phyloP scores from a whole-genome alignment of 768 basidiomycete genomes.

The Gelatoporia subvermispora region DNA sequence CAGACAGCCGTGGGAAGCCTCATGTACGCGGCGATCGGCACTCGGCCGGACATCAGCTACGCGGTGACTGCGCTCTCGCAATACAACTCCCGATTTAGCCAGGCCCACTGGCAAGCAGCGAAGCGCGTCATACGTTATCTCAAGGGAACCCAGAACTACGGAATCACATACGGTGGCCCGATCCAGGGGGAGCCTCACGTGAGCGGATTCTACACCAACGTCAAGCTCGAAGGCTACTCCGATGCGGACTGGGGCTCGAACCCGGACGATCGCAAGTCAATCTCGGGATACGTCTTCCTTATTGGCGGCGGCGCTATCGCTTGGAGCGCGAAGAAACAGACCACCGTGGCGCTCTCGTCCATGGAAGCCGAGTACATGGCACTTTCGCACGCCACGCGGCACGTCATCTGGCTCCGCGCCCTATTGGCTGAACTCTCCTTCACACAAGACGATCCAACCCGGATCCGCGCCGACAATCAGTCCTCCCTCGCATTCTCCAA shows the following conservation, averaged over 20 bases:
- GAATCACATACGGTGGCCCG: conserved; percentile 15
- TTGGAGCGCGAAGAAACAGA: conserved; percentile 28
- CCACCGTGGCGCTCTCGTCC: conserved; percentile 23
- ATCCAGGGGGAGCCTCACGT: neutral
- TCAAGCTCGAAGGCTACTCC: conserved; percentile 13
- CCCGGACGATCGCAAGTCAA: conserved; percentile 15
- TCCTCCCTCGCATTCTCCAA: conserved; percentile 9
- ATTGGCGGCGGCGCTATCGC: conserved; percentile 18
- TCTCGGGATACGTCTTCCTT: conserved; percentile 25
- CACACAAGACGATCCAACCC: neutral
- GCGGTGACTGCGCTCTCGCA: conserved; percentile 26
- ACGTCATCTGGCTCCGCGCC: conserved; percentile 24
- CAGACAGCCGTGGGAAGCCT: conserved; percentile 17
- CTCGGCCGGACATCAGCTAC: conserved; percentile 32
- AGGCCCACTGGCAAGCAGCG: conserved; percentile 24
- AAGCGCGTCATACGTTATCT: conserved; percentile 32
- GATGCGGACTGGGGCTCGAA: conserved; percentile 28
- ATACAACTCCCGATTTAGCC: conserved; percentile 25
- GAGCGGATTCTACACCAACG: conserved; percentile 1
- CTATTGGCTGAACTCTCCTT: conserved; percentile 19
- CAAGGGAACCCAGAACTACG: conserved; percentile 20
- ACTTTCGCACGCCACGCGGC: conserved; percentile 18
- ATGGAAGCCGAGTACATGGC: conserved; percentile 34
- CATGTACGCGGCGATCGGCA: conserved; percentile 25
- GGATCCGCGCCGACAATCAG: conserved; percentile 8